A percentile compares a stretch with the other conserved stretches of the same genome.
Conservation (phyloP, 805 yeast genomes). For the Candida vartiovaarae region DNA sequence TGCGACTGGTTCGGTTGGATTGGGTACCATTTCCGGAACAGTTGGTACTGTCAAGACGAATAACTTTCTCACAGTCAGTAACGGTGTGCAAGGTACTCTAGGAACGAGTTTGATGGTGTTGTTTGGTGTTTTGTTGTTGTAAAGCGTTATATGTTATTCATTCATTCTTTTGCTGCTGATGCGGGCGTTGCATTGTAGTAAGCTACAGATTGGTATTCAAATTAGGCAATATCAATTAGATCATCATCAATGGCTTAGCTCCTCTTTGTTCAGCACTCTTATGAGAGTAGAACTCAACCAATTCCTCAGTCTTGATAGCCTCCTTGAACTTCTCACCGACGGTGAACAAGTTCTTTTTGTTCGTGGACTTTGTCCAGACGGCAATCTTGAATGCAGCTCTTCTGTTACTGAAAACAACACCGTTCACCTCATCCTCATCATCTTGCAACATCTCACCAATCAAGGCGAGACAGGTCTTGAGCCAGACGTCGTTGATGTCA, state of each 20-base stretch:
- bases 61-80: conserved; percentile 29
- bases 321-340: conserved; percentile 86
- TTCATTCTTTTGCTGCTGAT: no score
- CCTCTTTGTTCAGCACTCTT: conserved; percentile 21
- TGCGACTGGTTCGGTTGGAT: conserved; percentile 63
- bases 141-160: no score
- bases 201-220: neutral
- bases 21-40: conserved; percentile 66
- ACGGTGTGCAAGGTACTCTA: conserved; percentile 6
- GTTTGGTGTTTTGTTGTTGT: conserved; percentile 14
- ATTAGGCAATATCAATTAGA: conserved; percentile 7
- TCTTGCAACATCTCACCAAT: conserved; percentile 92
- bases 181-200: no score
- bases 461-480: conserved; percentile 77
- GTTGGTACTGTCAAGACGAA: conserved; percentile 57
- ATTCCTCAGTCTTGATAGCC: conserved; percentile 70
- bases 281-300: conserved; percentile 74
- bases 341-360: conserved; percentile 53
- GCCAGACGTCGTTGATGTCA: conserved; percentile 86
- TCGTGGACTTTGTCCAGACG: conserved; percentile 85
- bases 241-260: conserved; percentile 24
- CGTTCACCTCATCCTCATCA: conserved; percentile 80
- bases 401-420: conserved; percentile 87
- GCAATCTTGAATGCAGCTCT: conserved; percentile 77
- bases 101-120: conserved; percentile 15